Evolutionary conservation across 2,329 filamentous ascomycete genomes (phyloP).

Genomic region (Rasamsonia emersonii): DNA sequence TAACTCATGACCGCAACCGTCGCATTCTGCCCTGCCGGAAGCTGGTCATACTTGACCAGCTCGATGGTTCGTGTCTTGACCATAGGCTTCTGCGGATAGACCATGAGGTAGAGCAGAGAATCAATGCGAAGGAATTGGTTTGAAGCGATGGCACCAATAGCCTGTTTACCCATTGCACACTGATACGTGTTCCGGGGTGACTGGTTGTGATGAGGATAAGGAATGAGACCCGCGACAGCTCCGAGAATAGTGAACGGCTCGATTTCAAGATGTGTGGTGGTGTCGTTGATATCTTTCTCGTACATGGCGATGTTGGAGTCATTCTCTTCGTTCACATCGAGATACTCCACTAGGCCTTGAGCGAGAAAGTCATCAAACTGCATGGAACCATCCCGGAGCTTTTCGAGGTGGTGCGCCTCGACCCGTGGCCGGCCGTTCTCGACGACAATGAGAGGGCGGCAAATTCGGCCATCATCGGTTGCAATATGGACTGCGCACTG

Average conservation of each 20-base stretch:
- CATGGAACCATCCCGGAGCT: slow-evolving; percentile 73
- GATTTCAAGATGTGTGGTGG: slow-evolving; percentile 91
- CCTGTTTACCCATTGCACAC: slow-evolving; percentile 99
- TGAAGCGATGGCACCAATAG: slow-evolving; percentile 94
- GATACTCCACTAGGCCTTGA: slow-evolving; percentile 84
- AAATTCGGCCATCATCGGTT: slow-evolving; percentile 94
- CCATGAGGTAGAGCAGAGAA: slow-evolving; percentile 89
- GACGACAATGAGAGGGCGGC: slow-evolving; percentile 89
- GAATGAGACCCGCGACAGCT: slow-evolving; percentile 90
- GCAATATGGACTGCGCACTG: slow-evolving; percentile 89
- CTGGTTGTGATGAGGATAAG: slow-evolving; percentile 98
- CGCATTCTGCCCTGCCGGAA: slow-evolving; percentile 92
- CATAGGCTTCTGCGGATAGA: slow-evolving; percentile 96
- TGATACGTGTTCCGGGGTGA: slow-evolving; percentile 98
- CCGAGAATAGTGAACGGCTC: slow-evolving; percentile 96
- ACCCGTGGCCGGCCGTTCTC: slow-evolving; percentile 79
- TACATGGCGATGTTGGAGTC: slow-evolving; percentile 88
- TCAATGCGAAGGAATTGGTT: slow-evolving; percentile 98
- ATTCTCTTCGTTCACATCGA: slow-evolving; percentile 98
- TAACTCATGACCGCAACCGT: slow-evolving; percentile 99
- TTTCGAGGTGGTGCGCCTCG: slow-evolving; percentile 65
- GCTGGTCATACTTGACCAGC: slow-evolving; percentile 91
- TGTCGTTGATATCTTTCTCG: slow-evolving; percentile 71
- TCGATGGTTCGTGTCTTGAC: slow-evolving; percentile 96
- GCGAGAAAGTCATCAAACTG: slow-evolving; percentile 92